Evolutionary conservation across 805 yeast genomes (phyloP), one percentile per base, ranked within the genome.

Genomic region (Wickerhamiella occidentalis): DNA sequence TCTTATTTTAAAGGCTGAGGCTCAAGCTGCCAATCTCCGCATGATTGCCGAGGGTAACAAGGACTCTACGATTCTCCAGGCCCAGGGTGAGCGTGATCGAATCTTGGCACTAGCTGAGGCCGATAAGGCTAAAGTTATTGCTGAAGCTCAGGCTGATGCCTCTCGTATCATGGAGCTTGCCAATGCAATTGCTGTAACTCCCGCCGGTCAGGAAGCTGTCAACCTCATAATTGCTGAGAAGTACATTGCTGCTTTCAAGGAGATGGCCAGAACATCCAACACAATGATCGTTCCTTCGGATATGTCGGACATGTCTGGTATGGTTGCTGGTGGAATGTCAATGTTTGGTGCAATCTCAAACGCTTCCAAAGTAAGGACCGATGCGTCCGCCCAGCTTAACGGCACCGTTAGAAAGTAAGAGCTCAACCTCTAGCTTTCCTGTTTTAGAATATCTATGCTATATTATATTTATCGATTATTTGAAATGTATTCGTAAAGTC

Each of bases 141-240:
- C 82, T 60, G 68, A 66, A 37, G 88, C 90, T n/a, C 68, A 64
- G 54, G 47, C 47, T 5, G 85, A 80, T 56, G 79, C 85, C 40
- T 79, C 81, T 60, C 80, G 85, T 13, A 76, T 80, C 48, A 61
- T 77, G 45, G 67, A 79, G 51, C 68, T 83, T 48, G 84, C 90
- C 11, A 64, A 70, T 43, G 83, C 88, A 13, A 80, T 83, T 56
- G 65, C 73, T 45, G 72, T 73, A 45, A 77, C 83, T 21, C 79
- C 82, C 3, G 84, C 83, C 52, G 87, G 88, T 29, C 67, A 65
- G 46, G 81, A 80, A 44, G 92, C 92, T 12, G 86, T 82, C 33
- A 70, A 80, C 21, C 71, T 83, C 54, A 83, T 79, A 61, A 78
- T 84, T 45, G 92, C 94, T 12, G 87, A 82, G 61, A 81, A 81